Base-by-base conservation (phyloP, 2,329 filamentous ascomycete species). In the Dothideomycetes sp. region DNA sequence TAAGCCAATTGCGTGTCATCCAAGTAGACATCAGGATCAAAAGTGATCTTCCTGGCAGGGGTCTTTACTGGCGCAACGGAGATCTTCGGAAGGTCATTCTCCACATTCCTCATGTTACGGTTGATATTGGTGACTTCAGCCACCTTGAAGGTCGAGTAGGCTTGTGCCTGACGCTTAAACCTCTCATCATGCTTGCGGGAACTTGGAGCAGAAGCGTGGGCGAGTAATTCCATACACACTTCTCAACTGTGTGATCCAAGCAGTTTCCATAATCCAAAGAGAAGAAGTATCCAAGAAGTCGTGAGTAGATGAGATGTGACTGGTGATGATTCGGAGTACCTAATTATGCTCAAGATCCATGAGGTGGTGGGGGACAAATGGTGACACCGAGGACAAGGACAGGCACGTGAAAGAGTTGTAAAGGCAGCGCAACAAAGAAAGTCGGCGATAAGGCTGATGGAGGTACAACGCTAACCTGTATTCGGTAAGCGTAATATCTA, bases 161-260 rank as follows among this genome's bases (percentile, higher is more conserved):
- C 59, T 18, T 54, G 48, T 10, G 63, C 64, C 45, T 68, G 52
- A 30, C 57, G 55, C 33, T 54, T 56, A 45, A 61, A 66, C 4
- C 57, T 45, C 25, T 64, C 57, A 53, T 70, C 68, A 45, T 64
- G 59, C 27, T 56, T 53, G 20, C 54, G 57, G 25, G 58, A 62
- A 7, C 62, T 59, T 7, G 65, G 55, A 5, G 67, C 61, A 44
- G 65, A 64, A 28, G 67, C 62, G 49, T 71, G 68, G 23, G 65
- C 62, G 22, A 68, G 56, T 19, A 70, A 55, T 44, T 67, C 60
- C 51, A 64, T 57, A 4, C 29, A 45, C 24, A 17, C 18, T 36
- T 13, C 19, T 11, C 3, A 15, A 3, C 13, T 12, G 18, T 31
- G 23, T 15, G 15, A 8, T 4, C 24, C 10, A 6, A 12, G 7